Evolutionary conservation across 2,329 filamentous ascomycete species (phyloP).

Genomic region (Aspergillus sp.): DNA sequence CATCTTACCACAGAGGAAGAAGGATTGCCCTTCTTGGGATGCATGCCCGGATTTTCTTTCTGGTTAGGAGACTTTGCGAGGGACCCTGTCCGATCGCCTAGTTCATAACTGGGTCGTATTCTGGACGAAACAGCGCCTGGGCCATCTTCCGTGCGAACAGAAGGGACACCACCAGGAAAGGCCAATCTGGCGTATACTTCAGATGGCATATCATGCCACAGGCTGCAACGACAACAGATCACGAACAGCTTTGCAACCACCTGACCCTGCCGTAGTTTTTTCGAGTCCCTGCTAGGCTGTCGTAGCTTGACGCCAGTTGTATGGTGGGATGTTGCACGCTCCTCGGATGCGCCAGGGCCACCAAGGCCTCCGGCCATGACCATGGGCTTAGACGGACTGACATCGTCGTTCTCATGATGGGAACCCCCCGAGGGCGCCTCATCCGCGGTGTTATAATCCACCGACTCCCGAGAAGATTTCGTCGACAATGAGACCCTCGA

Average conservation of each 20-base stretch:
- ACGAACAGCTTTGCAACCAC: slow-evolving; percentile 39
- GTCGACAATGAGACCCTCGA: slow-evolving; percentile 13
- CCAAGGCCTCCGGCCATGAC: background rate
- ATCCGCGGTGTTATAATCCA: slow-evolving; percentile 33
- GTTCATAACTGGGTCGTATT: too few relatives aligned
- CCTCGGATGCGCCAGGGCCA: background rate
- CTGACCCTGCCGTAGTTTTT: slow-evolving; percentile 15
- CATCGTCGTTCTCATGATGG: slow-evolving; percentile 6
- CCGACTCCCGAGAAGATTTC: slow-evolving; percentile 19
- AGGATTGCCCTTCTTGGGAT: background rate
- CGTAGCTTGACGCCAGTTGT: slow-evolving; percentile 2
- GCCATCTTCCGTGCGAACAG: background rate
- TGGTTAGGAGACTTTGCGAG: too few relatives aligned
- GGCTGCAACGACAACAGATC: slow-evolving; percentile 43
- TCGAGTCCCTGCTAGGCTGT: slow-evolving; percentile 12
- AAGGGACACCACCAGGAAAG: slow-evolving; percentile 18
- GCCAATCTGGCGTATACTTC: slow-evolving; percentile 37
- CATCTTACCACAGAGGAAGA: slow-evolving; percentile 53
- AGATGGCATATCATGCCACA: slow-evolving; percentile 44
- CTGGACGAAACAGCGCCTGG: background rate
- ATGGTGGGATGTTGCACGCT: background rate
- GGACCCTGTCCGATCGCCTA: too few relatives aligned
- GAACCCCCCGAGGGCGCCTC: slow-evolving; percentile 20
- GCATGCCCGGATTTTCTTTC: too few relatives aligned
- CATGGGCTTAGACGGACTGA: background rate